phyloP scores from a whole-genome alignment of 768 basidiomycete species.

The Mycena amicta region DNA sequence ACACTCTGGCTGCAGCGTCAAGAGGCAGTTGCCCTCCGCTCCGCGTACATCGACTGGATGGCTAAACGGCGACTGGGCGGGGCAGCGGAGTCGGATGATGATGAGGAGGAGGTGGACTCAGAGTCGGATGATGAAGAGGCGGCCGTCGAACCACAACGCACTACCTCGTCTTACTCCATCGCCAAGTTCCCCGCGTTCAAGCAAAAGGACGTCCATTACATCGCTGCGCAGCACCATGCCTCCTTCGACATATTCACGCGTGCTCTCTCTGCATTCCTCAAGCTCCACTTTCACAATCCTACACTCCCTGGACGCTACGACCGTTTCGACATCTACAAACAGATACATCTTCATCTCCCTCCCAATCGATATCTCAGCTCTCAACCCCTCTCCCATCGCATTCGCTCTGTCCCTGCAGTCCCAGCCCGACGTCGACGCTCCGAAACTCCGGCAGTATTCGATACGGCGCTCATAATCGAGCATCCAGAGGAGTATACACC shows the following conservation, averaged over 20 bases:
- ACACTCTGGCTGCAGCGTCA: slow-evolving; percentile 32
- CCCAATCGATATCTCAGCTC: slow-evolving; percentile 5
- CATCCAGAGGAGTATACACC: background rate
- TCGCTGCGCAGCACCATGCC: background rate
- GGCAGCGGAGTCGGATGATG: background rate
- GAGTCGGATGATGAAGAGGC: background rate
- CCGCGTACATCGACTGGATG: background rate
- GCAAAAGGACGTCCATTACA: background rate
- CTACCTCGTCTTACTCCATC: slow-evolving; percentile 2
- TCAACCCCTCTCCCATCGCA: background rate
- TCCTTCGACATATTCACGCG: background rate
- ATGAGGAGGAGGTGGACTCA: background rate
- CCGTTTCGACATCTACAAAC: slow-evolving; percentile 8
- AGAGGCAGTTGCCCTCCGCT: slow-evolving; percentile 18
- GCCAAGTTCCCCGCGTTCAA: background rate
- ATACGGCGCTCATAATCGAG: slow-evolving; percentile 11
- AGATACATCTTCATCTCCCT: slow-evolving; percentile 4
- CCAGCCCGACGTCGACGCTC: slow-evolving; percentile 7
- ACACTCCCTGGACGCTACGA: background rate
- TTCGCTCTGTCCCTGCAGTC: background rate
- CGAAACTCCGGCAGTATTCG: slow-evolving; percentile 9
- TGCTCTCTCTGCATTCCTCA: slow-evolving; percentile 8
- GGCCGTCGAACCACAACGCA: background rate
- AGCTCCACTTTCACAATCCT: background rate
- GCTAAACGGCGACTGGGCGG: background rate